Percentiles rank a stretch among this genome's conserved stretches.
phyloP scores from a whole-genome alignment of 352 stramenopile genomes.

The Phytopythium aichiense region DNA sequence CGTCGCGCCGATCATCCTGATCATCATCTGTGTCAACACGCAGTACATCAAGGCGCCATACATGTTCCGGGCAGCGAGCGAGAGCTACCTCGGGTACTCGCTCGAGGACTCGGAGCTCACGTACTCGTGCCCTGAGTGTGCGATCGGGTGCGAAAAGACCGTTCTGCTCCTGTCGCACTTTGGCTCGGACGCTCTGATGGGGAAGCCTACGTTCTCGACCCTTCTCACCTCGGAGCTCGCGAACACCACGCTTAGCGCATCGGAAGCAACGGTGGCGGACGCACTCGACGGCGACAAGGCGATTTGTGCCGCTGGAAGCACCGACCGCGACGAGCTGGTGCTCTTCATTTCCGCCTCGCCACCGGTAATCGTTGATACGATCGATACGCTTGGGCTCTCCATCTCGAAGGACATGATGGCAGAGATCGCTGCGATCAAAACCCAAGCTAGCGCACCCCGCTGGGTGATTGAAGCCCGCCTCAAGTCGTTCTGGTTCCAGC shows the following conservation, averaged over 20 bases:
- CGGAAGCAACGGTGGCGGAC: conserved; percentile 11
- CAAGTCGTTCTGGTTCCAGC: conserved; percentile 22
- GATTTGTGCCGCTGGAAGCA: conserved; percentile 20
- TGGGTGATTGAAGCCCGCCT: conserved; percentile 19
- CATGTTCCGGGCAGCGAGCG: conserved; percentile 25
- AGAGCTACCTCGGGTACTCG: conserved; percentile 26
- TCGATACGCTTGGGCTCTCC: conserved; percentile 1
- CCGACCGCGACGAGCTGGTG: conserved; percentile 21
- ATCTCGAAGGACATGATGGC: conserved; percentile 6
- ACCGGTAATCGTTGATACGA: conserved; percentile 11
- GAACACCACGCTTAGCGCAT: conserved; percentile 20
- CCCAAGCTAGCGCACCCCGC: no score
- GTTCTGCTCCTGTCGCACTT: conserved; percentile 28
- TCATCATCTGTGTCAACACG: conserved; percentile 28
- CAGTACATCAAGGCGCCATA: conserved; percentile 30
- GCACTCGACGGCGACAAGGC: conserved; percentile 13
- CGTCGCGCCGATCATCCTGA: conserved; percentile 25
- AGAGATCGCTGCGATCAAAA: background rate
- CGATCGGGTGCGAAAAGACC: conserved; percentile 17
- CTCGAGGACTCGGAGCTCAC: conserved; percentile 20
- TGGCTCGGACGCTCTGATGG: conserved; percentile 23
- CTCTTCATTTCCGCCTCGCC: conserved; percentile 21
- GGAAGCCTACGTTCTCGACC: conserved; percentile 23
- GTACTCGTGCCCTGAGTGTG: conserved; percentile 20
- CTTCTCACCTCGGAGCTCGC: conserved; percentile 24